Base-by-base conservation (phyloP, 2,329 filamentous ascomycete species). In the Phialophora macrospora region DNA sequence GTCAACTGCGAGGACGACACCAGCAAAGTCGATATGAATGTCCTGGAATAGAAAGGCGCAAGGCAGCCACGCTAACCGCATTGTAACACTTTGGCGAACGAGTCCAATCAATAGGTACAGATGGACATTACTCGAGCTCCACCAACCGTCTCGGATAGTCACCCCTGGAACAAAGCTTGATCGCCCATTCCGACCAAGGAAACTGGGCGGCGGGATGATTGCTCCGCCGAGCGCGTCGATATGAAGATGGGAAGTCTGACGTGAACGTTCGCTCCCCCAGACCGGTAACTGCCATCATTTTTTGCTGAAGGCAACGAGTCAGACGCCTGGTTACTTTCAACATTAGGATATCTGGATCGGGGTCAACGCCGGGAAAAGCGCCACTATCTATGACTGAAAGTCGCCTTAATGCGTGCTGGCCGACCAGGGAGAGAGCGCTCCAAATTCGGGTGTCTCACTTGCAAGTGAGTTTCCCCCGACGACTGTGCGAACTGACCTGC, bases 401-500 rank as follows among this genome's bases (percentile, higher is more conserved):
- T 51, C 17, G 55, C 8, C 28, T 54, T 46, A 26, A 60, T 62
- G 56, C 41, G 65, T 26, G 34, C 28, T 20, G 46, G 64, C 38
- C 55, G 67, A 24, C 44, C 34, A 55, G 59, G 51, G 52, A 60
- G 65, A 20, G 59, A 63, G 26, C 68, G 68, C 20, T 70, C 66
- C 44, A 66, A 54, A 38, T 67, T 62, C 59, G 70, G 70, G 12
- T 71, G 70, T 38, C 57, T 71, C n/a, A 70, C 70, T 38, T 71
- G 70, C 66, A 70, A 67, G 68, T 70, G 52, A 30, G 68, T 66
- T 22, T 49, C 24, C 44, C 17, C 17, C 41, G 32, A 24, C 38
- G 28, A 22, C n/a, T 28, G 26, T 24, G 26, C 20, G 26, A 24
- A 20, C 11, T 24, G 20, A 30, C 6, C 28, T 60, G 34, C 28